A percentile compares a stretch with the other conserved stretches of the same genome.
These are phyloP conservation scores for Hypomontagnella monticulosa DNA, from an alignment of 495 filamentous ascomycete species.

Conservation along the genomic window DNA sequence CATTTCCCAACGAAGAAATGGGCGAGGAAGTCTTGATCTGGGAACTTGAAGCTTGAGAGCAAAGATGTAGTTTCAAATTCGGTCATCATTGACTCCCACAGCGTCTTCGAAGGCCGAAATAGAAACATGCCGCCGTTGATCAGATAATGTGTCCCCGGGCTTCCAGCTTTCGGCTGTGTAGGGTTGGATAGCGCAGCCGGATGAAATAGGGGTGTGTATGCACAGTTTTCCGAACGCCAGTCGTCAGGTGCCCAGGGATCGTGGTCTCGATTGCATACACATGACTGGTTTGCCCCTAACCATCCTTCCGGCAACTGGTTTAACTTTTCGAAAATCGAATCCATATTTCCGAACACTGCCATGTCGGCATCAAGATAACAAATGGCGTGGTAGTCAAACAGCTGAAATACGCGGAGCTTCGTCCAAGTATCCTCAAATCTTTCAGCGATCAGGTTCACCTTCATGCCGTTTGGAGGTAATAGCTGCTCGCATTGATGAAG, in stretches of 20 bases:
- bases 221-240: constrained; percentile 61
- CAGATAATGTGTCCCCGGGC: constrained; percentile 37
- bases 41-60: constrained; percentile 55
- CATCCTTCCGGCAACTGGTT: constrained; percentile 44
- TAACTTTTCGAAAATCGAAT: constrained; percentile 53
- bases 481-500: constrained; percentile 50
- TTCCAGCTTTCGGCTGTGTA: constrained; percentile 20
- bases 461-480: constrained; percentile 33
- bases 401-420: constrained; percentile 62
- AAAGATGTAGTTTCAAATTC: constrained; percentile 41
- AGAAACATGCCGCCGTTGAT: constrained; percentile 23
- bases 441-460: constrained; percentile 49
- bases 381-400: constrained; percentile 51
- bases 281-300: constrained; percentile 62
- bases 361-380: constrained; percentile 65
- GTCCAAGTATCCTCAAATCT: constrained; percentile 66
- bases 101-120: constrained; percentile 8
- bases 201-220: constrained; percentile 55
- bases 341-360: constrained; percentile 56
- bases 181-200: constrained; percentile 44
- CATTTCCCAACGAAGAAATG: constrained; percentile 57
- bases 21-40: constrained; percentile 64
- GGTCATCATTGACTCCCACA: constrained; percentile 39
- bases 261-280: constrained; percentile 62
- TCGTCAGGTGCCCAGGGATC: constrained; percentile 58